Evolutionary conservation across 805 yeast genomes (phyloP).

Genomic region (Myxozyma lipomycoides): DNA sequence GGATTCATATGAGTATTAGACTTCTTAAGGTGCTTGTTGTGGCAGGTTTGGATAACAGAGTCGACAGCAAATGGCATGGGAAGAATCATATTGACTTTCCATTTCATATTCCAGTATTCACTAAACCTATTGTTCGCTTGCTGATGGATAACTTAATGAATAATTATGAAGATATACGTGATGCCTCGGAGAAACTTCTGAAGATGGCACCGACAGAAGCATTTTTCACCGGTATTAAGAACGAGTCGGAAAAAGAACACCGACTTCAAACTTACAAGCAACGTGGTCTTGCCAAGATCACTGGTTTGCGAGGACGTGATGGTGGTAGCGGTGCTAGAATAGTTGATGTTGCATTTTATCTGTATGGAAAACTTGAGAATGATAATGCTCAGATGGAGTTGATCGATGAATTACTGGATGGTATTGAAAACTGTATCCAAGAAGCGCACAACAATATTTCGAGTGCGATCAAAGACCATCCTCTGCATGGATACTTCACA

Average conservation of each 20-base stretch:
- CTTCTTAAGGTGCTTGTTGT: conserved; percentile 46
- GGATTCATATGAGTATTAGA: conserved; percentile 48
- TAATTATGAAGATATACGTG: conserved; percentile 75
- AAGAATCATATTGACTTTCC: conserved; percentile 50
- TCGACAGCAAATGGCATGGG: conserved; percentile 39
- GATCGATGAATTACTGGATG: conserved; percentile 36
- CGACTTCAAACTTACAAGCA: not conserved
- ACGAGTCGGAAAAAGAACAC: conserved; percentile 29
- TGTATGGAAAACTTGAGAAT: conserved; percentile 34
- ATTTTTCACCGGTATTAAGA: conserved; percentile 31
- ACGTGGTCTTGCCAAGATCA: conserved; percentile 31
- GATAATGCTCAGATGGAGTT: conserved; percentile 31
- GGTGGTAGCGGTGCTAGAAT: conserved; percentile 78
- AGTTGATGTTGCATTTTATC: conserved; percentile 48
- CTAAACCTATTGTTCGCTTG: conserved; percentile 42
- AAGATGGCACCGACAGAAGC: conserved; percentile 42
- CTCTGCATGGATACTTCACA: conserved; percentile 68
- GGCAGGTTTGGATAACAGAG: conserved; percentile 54
- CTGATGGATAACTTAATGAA: conserved; percentile 61
- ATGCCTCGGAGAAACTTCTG: conserved; percentile 46
- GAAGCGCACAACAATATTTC: conserved; percentile 40
- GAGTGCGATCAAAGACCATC: conserved; percentile 46
- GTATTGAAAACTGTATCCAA: conserved; percentile 38
- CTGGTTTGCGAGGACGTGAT: conserved; percentile 50
- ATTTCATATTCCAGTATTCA: conserved; percentile 45